phyloP scores from a whole-genome alignment of 2,329 filamentous ascomycete species.

The Arthrobotrys conoides region DNA sequence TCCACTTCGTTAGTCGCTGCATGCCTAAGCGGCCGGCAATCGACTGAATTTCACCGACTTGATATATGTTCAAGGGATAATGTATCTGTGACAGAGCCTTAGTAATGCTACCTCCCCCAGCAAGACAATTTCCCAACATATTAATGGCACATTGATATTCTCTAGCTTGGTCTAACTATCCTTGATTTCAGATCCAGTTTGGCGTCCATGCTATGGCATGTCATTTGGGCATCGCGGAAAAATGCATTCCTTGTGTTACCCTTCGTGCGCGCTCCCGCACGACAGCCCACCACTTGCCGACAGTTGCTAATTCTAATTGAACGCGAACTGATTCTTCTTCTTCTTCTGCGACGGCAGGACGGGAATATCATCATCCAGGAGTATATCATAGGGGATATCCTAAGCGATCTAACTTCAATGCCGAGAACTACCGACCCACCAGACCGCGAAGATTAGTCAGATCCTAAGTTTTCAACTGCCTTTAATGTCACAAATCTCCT shows the following conservation, averaged over 20 bases:
- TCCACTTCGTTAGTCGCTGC: conserved; percentile 11
- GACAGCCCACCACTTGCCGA: not conserved
- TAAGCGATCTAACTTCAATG: not conserved
- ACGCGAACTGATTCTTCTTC: too few species aligned
- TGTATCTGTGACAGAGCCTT: conserved; percentile 5
- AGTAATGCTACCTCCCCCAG: conserved; percentile 1
- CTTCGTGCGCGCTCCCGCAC: conserved; percentile 10
- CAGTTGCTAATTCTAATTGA: not conserved
- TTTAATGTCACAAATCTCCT: conserved; percentile 2
- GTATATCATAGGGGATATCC: not conserved
- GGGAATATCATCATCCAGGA: not conserved
- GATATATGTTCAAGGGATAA: not conserved
- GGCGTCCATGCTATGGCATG: too few species aligned
- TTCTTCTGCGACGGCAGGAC: not conserved
- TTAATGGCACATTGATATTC: not conserved
- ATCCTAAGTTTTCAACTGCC: not conserved
- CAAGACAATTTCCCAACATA: conserved; percentile 16
- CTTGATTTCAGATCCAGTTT: too few species aligned
- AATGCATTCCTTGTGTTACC: conserved; percentile 19
- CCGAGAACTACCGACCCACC: not conserved
- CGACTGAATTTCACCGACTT: not conserved
- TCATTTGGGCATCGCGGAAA: not conserved
- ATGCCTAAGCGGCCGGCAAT: not conserved
- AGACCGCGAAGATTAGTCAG: conserved; percentile 5
- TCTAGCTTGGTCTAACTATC: not conserved